Evolutionary conservation across 2,329 filamentous ascomycete genomes (phyloP).

Genomic region (Microcera coccophila): DNA sequence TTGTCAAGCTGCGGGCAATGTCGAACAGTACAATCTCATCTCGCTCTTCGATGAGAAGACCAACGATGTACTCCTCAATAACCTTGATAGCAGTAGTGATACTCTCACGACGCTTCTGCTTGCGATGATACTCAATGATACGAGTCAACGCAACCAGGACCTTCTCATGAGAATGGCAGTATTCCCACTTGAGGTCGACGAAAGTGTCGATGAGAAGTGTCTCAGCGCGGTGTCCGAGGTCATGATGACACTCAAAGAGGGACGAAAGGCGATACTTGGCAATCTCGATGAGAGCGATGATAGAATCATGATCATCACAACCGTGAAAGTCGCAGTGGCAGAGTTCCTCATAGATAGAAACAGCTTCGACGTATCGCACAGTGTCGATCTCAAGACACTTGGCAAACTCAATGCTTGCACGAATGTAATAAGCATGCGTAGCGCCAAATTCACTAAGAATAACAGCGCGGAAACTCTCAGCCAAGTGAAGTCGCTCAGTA

Average conservation of each 20-base stretch:
- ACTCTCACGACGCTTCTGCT: conserved; percentile 7
- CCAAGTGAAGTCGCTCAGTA: conserved; percentile 5
- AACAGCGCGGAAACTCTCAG: conserved; percentile 2
- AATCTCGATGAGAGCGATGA: conserved; percentile 7
- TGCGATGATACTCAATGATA: conserved; percentile 9
- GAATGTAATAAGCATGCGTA: conserved; percentile 5
- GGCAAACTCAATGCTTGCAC: conserved; percentile 7
- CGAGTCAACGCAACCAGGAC: conserved; percentile 8
- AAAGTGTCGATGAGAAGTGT: conserved; percentile 5
- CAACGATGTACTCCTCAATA: conserved; percentile 10
- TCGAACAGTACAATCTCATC: conserved; percentile 5
- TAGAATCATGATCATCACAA: conserved; percentile 2
- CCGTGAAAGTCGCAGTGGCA: conserved; percentile 4
- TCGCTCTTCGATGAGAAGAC: conserved; percentile 7
- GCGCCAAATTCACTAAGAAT: conserved; percentile 2
- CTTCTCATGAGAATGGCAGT: conserved; percentile 5
- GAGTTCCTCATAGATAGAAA: conserved; percentile 8
- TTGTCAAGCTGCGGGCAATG: conserved; percentile 5
- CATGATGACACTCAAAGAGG: conserved; percentile 8
- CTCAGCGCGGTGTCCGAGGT: conserved; percentile 7
- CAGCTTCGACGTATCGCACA: conserved; percentile 7
- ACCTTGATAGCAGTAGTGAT: conserved; percentile 8
- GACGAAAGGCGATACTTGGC: too few species aligned
- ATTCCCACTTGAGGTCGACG: conserved; percentile 2
- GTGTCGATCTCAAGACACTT: conserved; percentile 9